A percentile compares a stretch with the other conserved stretches of the same genome.
Conservation (phyloP, 192 early-diverging fungal species). For the Coemansia sp. region DNA sequence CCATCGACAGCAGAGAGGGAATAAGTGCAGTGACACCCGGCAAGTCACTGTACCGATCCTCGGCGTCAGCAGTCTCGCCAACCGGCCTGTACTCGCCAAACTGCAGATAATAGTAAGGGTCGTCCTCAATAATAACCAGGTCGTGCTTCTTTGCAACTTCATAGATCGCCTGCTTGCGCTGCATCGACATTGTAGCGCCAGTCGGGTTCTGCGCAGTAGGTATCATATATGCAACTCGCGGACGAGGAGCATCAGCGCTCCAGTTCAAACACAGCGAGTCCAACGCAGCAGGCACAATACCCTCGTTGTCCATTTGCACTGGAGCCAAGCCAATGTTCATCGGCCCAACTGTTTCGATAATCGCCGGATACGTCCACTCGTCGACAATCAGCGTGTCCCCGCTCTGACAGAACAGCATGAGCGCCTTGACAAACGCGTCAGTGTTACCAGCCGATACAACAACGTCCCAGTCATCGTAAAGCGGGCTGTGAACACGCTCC, state of each 20-base stretch:
- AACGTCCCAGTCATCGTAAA: constrained; percentile 68
- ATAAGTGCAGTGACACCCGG: constrained; percentile 43
- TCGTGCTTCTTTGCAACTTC: constrained; percentile 73
- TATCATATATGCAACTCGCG: constrained; percentile 71
- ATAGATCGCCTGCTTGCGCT: constrained; percentile 81
- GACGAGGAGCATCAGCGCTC: constrained; percentile 45
- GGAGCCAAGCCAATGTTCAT: constrained; percentile 56
- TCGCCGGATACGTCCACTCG: constrained; percentile 67
- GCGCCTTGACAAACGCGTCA: constrained; percentile 63
- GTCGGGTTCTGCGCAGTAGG: constrained; percentile 92
- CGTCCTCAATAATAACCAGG: constrained; percentile 91
- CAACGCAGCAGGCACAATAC: constrained; percentile 65
- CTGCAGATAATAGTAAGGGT: constrained; percentile 95
- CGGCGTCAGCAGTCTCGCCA: constrained; percentile 1
- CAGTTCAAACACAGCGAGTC: constrained; percentile 45
- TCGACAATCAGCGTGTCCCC: constrained; percentile 67
- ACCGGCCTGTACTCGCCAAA: constrained; percentile 45
- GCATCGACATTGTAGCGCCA: constrained; percentile 75
- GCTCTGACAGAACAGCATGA: constrained; percentile 58
- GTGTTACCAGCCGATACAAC: constrained; percentile 66
- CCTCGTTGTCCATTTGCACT: constrained; percentile 63
- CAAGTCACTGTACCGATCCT: constrained; percentile 29
- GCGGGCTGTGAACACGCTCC: constrained; percentile 54
- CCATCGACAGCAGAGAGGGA: constrained; percentile 87
- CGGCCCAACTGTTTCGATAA: constrained; percentile 58